Evolutionary conservation across 2,329 filamentous ascomycete species (phyloP), one percentile per base, ranked within the genome.

Genomic region (Aquanectria penicillioides): DNA sequence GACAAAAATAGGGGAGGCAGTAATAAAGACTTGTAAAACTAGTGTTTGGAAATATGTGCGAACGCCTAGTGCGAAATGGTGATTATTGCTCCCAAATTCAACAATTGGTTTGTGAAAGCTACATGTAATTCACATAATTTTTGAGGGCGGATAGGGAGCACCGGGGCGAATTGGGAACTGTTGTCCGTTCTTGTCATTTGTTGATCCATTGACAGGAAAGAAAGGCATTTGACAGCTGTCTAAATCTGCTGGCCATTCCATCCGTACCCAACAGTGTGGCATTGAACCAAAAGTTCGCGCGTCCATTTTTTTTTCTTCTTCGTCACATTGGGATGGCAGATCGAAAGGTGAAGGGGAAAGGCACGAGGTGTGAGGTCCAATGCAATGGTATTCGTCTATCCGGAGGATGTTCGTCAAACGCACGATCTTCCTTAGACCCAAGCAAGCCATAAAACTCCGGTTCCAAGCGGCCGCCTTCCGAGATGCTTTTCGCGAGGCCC

Each of bases 371-470:
- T 63, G 63, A 69, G 70, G 67, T 74, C 69, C 74, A 76, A 73
- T 76, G 73, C 68, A 75, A 73, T 77, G 71, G 73, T 75, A 77
- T 77, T 79, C 70, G 74, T 78, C 76, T 79, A 79, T 76, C 71
- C 72, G 70, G 69, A 74, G 74, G 71, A 77, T 73, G 70, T 74
- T 78, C 73, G 75, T 77, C 73, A 77, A 71, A 77, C 70, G 73
- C 71, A 75, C 75, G 68, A 75, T 75, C 72, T 73, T 77, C 74
- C 75, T 73, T 70, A 73, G 77, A 78, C 74, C 72, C 76, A 76
- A 78, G 75, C 75, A 78, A 76, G 74, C 75, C 76, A 75, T 75
- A 73, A 74, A 78, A 79, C 77, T 78, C 78, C 77, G 70, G 71
- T 78, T 77, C 75, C 76, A 75, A 78, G 76, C 74, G 75, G 75